Evolutionary conservation across 371 early-diverging fungal genomes (phyloP).

Genomic region (Nematocida ausubeli): DNA sequence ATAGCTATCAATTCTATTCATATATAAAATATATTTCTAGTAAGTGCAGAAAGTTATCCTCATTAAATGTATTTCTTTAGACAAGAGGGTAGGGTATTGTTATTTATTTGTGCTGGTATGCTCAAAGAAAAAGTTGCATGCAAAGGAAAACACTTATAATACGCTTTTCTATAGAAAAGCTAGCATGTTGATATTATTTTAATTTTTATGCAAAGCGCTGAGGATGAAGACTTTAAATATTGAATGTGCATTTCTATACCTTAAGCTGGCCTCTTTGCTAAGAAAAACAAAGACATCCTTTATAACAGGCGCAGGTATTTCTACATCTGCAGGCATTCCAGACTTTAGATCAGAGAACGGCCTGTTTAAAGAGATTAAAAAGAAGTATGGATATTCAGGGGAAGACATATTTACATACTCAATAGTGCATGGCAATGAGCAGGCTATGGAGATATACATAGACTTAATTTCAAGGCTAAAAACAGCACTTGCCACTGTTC

Average conservation of each 20-base stretch:
- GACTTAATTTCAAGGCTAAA: constrained; percentile 85
- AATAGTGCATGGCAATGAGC: constrained; percentile 69
- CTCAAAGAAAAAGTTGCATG: too few relatives aligned
- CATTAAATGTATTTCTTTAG: too few relatives aligned
- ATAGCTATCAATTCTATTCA: too few relatives aligned
- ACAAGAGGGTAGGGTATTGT: too few relatives aligned
- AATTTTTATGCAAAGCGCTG: constrained; percentile 17
- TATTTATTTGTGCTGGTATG: too few relatives aligned
- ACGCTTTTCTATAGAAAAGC: not conserved
- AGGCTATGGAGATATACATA: constrained; percentile 77
- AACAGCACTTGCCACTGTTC: constrained; percentile 71
- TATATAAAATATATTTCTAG: too few relatives aligned
- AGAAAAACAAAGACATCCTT: constrained; percentile 72
- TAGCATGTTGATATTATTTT: constrained; percentile 28
- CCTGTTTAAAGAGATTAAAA: constrained; percentile 82
- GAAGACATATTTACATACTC: constrained; percentile 80
- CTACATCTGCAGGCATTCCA: constrained; percentile 89
- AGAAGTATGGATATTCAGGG: constrained; percentile 76
- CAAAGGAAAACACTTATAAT: not conserved
- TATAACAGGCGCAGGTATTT: constrained; percentile 84
- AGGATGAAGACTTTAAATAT: constrained; percentile 40
- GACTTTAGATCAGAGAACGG: constrained; percentile 91
- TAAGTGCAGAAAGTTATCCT: too few relatives aligned
- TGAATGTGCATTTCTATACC: constrained; percentile 19
- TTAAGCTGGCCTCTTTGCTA: constrained; percentile 55